Percentiles rank a stretch among this genome's conserved stretches.
Conservation (phyloP, 306 rosid species). For the Ammopiptanthus mongolicus region DNA sequence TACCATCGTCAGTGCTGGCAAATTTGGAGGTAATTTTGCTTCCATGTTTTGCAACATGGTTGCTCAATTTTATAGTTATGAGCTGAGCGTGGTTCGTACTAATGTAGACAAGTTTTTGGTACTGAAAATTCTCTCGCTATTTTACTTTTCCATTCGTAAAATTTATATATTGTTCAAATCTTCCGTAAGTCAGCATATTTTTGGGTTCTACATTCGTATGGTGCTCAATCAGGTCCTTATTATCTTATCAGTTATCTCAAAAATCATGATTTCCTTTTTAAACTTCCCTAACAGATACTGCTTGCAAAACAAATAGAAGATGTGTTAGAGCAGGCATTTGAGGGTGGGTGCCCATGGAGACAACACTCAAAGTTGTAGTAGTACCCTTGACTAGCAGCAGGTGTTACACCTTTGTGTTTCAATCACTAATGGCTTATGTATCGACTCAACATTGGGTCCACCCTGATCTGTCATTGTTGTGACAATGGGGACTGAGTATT, state of each 20-base stretch:
- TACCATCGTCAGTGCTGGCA: conserved; percentile 80
- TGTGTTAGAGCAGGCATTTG: conserved; percentile 76
- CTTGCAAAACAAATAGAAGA: conserved; percentile 78
- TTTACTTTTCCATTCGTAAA: background rate
- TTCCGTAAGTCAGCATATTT: background rate
- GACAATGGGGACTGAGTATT: conserved; percentile 5
- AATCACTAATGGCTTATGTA: conserved; percentile 10
- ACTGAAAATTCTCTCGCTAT: background rate
- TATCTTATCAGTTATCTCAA: background rate
- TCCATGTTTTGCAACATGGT: background rate
- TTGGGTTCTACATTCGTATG: background rate
- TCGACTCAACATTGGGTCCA: conserved; percentile 8
- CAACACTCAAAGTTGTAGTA: conserved; percentile 64
- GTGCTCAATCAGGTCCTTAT: conserved; percentile 12
- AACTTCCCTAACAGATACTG: conserved; percentile 46
- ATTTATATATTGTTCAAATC: background rate
- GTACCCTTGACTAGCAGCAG: background rate
- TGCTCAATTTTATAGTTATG: background rate
- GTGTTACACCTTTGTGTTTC: conserved; percentile 4
- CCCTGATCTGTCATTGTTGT: conserved; percentile 14
- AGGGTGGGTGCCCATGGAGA: conserved; percentile 82
- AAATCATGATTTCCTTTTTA: background rate
- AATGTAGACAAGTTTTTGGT: background rate
- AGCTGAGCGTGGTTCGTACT: background rate
- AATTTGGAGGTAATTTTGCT: conserved; percentile 69